Conservation (phyloP, 305 asterid genomes). For the Rubia tinctorum region DNA sequence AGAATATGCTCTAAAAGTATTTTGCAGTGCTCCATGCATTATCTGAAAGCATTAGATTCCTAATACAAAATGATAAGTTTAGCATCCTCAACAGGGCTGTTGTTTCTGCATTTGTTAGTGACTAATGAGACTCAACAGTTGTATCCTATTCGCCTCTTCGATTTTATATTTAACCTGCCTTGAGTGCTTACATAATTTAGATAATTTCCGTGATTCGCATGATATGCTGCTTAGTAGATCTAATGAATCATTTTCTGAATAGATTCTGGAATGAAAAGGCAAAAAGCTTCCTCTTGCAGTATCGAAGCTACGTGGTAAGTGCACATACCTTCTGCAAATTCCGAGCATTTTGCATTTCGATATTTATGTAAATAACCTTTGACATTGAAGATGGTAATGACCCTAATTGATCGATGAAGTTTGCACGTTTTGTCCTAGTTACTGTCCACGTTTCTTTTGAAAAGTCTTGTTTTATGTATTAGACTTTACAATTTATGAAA, state of each 20-base stretch:
- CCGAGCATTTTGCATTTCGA: constrained; percentile 63
- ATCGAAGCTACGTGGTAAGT: not conserved
- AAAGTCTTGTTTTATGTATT: too few species aligned
- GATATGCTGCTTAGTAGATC: not conserved
- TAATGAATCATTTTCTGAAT: not conserved
- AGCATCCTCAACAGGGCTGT: not conserved
- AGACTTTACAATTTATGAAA: too few species aligned
- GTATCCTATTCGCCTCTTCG: not conserved
- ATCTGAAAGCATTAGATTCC: constrained; percentile 6
- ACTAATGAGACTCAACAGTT: not conserved
- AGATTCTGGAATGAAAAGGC: not conserved
- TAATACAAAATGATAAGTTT: not conserved
- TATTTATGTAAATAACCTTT: constrained; percentile 97
- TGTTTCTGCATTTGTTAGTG: not conserved
- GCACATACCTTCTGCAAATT: constrained; percentile 55
- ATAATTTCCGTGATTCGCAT: not conserved
- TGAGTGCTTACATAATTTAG: not conserved
- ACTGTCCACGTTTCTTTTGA: too few species aligned
- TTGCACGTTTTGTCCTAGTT: too few species aligned
- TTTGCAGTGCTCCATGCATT: not conserved
- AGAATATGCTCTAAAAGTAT: not conserved
- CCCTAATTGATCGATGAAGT: too few species aligned
- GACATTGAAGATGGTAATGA: constrained; percentile 81
- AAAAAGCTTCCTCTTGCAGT: constrained; percentile 4
- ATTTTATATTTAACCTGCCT: not conserved